These are phyloP conservation scores for Pholiota conissans DNA, from an alignment of 768 basidiomycete genomes.

Conservation along the genomic window DNA sequence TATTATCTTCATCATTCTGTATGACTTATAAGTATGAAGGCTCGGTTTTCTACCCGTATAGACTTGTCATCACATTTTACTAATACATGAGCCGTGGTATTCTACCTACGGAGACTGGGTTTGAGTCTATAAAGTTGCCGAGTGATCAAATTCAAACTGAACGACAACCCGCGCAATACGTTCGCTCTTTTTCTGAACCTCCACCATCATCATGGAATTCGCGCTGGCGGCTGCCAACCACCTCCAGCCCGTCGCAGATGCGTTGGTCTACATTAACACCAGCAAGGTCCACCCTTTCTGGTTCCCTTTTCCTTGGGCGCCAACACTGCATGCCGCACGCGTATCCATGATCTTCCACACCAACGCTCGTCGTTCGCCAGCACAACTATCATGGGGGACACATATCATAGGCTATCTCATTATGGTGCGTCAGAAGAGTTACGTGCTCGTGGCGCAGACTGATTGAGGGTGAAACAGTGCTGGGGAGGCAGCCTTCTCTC, in stretches of 20 bases:
- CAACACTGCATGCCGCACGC: constrained; percentile 43
- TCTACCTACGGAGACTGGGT: too few species aligned
- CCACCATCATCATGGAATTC: constrained; percentile 17
- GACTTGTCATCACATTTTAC: too few species aligned
- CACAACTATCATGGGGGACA: constrained; percentile 39
- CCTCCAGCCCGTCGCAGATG: constrained; percentile 20
- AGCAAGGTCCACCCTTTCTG: constrained; percentile 37
- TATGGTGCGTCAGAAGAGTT: constrained; percentile 34
- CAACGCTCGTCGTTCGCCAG: constrained; percentile 31
- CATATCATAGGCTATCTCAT: constrained; percentile 46
- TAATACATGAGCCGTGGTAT: too few species aligned
- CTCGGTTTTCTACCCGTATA: too few species aligned
- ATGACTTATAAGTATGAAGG: too few species aligned
- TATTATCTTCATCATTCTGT: too few species aligned
- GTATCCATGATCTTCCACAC: constrained; percentile 45
- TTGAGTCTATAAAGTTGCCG: too few species aligned
- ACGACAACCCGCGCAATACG: too few species aligned
- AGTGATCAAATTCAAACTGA: too few species aligned
- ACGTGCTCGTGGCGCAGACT: background rate
- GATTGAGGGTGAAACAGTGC: constrained; percentile 23
- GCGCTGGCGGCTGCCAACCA: constrained; percentile 16
- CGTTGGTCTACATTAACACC: constrained; percentile 24
- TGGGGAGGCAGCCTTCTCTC: constrained; percentile 51
- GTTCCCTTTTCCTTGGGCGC: constrained; percentile 41
- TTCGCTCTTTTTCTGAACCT: background rate